These are phyloP conservation scores for Epichloe festucae DNA, from an alignment of 2,329 filamentous ascomycete species.

Conservation along the genomic window DNA sequence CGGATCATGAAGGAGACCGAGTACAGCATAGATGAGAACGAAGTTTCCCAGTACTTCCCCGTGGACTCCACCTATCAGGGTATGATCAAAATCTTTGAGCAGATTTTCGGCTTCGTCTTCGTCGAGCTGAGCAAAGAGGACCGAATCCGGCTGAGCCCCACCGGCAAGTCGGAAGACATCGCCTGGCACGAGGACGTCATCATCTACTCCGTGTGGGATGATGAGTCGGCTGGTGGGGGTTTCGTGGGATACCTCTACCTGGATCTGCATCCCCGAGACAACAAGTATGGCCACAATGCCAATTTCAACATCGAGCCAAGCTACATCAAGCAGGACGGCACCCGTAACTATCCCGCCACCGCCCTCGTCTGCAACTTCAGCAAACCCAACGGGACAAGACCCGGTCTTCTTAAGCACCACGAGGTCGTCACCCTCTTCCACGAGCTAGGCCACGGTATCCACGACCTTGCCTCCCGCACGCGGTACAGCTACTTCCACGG, in stretches of 20 bases:
- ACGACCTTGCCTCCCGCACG: conserved; percentile 51
- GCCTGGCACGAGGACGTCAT: conserved; percentile 77
- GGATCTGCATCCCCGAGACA: conserved; percentile 65
- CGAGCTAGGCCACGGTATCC: conserved; percentile 59
- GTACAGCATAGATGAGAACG: conserved; percentile 65
- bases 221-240: conserved; percentile 52
- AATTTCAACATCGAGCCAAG: conserved; percentile 74
- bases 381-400: conserved; percentile 64
- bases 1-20: conserved; percentile 70
- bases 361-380: conserved; percentile 78
- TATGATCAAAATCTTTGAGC: conserved; percentile 75
- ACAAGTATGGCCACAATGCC: conserved; percentile 76
- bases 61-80: conserved; percentile 58
- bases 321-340: conserved; percentile 52
- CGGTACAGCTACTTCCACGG: conserved; percentile 56
- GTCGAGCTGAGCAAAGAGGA: conserved; percentile 58
- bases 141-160: conserved; percentile 49
- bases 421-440: conserved; percentile 78
- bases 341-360: conserved; percentile 62
- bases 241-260: conserved; percentile 78
- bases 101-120: conserved; percentile 69
- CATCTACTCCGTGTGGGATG: conserved; percentile 72
- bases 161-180: conserved; percentile 57
- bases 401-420: conserved; percentile 68
- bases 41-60: conserved; percentile 77